Evolutionary conservation across 345 rosid species (phyloP).

Genomic region (Gossypium sturtianum): DNA sequence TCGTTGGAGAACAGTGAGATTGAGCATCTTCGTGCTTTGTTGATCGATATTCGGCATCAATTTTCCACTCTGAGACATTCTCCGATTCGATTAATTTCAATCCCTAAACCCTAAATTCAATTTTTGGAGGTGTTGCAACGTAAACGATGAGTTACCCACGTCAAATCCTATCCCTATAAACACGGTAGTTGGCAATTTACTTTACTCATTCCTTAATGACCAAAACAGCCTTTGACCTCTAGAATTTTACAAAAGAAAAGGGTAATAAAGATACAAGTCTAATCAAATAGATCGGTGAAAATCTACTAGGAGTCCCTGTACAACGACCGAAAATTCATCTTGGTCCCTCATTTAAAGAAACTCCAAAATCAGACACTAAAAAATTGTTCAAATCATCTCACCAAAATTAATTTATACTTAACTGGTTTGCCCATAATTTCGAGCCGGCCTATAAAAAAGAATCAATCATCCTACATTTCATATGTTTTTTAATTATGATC

Average conservation of each 20-base stretch:
- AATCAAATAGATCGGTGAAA: neutral
- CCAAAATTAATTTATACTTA: too few species aligned
- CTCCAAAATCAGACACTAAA: too few species aligned
- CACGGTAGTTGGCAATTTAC: neutral
- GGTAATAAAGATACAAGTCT: neutral
- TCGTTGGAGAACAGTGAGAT: conserved; percentile 70
- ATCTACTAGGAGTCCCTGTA: too few species aligned
- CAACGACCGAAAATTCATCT: too few species aligned
- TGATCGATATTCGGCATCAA: conserved; percentile 72
- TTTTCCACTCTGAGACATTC: conserved; percentile 62
- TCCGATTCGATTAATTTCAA: neutral
- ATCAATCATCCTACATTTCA: too few species aligned
- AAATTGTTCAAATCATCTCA: too few species aligned
- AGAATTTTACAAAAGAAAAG: neutral
- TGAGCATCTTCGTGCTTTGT: conserved; percentile 62
- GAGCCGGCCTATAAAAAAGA: too few species aligned
- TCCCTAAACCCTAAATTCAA: conserved; percentile 23
- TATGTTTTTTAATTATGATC: too few species aligned
- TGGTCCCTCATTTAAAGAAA: too few species aligned
- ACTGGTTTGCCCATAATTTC: too few species aligned
- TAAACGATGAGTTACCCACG: neutral
- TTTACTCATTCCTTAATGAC: neutral
- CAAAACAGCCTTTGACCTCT: neutral
- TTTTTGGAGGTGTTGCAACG: neutral
- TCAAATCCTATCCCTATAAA: too few species aligned